A percentile compares a stretch with the other conserved stretches of the same genome.
These are phyloP conservation scores for Salix dunnii DNA, from an alignment of 345 rosid genomes.

Conservation along the genomic window DNA sequence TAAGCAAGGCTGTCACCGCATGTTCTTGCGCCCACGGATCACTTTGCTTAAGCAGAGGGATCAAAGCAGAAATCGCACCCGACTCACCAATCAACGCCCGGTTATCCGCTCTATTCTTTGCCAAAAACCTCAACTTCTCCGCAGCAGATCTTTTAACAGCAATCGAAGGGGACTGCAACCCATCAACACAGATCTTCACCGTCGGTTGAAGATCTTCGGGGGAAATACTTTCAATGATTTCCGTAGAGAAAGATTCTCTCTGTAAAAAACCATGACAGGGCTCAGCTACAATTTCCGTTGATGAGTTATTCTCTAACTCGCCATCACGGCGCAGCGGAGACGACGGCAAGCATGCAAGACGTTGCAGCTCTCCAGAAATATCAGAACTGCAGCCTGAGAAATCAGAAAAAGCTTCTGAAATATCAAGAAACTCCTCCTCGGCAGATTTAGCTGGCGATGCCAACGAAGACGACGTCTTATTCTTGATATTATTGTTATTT, in stretches of 20 bases:
- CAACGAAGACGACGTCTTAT: conserved; percentile 36
- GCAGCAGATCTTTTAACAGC: conserved; percentile 88
- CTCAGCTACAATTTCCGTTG: conserved; percentile 42
- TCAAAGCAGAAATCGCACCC: conserved; percentile 79
- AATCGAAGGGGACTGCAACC: conserved; percentile 66
- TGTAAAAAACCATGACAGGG: conserved; percentile 80
- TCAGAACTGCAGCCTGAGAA: conserved; percentile 85
- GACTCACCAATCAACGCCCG: conserved; percentile 87
- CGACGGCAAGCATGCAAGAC: conserved; percentile 72
- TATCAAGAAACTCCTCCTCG: conserved; percentile 55
- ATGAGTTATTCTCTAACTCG: background rate
- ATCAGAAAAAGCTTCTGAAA: conserved; percentile 79
- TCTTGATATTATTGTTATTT: conserved; percentile 8
- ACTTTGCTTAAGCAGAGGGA: conserved; percentile 73
- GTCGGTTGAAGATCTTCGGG: conserved; percentile 98
- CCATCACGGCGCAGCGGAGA: conserved; percentile 23
- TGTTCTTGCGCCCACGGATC: conserved; percentile 97
- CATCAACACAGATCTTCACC: conserved; percentile 82
- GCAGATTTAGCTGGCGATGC: conserved; percentile 30
- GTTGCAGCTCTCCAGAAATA: conserved; percentile 87
- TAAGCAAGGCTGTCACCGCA: conserved; percentile 82
- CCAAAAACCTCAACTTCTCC: conserved; percentile 78
- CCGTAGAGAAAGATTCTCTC: conserved; percentile 82
- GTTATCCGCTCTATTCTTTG: conserved; percentile 82
- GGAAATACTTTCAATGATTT: conserved; percentile 86